Base-by-base conservation (phyloP, 192 early-diverging fungal species). In the Phlyctochytrium arcticum region DNA sequence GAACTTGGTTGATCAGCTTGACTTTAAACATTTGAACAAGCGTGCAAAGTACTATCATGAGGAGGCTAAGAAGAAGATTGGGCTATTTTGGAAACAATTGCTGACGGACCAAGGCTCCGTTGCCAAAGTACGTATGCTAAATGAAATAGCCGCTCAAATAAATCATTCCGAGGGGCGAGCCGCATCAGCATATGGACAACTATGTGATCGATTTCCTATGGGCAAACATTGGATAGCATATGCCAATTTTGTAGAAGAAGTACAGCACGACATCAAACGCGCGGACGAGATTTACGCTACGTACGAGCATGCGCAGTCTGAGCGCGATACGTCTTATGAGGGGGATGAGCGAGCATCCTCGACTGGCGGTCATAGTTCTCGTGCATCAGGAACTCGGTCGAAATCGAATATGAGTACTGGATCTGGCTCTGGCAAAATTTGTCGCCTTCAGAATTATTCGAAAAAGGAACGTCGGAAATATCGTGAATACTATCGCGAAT, bases 151-250 rank as follows among this genome's bases (percentile, higher is more conserved):
- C 3, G 49, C 61, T n/a, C 61, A 63, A 34, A 63, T 63, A 47
- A 63, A 63, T 24, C 30, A 53, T 26, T 47, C 61, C 7, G 61
- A 63, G 61, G 48, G 48, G 3, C 61, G 61, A 24, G 61, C 48
- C 10, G 48, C 48, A 10, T 31, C 48, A 15, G 49, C 61, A 35
- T 63, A 63, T 31, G 61, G 53, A 24, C 61, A 53, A 26, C 33
- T 63, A 4, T 53, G 47, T 24, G 26, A 51, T 24, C 48, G 48
- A 21, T 63, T 53, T 63, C 48, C 48, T 7, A n/a, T 53, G 24
- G 61, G 61, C 5, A 39, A 46, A 3, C 61, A 63, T 24, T 63
- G 61, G 61, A 63, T 63, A 8, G 61, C 61, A 23, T 63, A 63
- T 24, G 61, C 61, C 21, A 63, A 63, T 26, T 63, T 63, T 32